A percentile compares a stretch with the other conserved stretches of the same genome.
Evolutionary conservation across 225 moss, liverwort and hornwort genomes (phyloP).

Genomic region (Physcomitrellopsis africana): DNA sequence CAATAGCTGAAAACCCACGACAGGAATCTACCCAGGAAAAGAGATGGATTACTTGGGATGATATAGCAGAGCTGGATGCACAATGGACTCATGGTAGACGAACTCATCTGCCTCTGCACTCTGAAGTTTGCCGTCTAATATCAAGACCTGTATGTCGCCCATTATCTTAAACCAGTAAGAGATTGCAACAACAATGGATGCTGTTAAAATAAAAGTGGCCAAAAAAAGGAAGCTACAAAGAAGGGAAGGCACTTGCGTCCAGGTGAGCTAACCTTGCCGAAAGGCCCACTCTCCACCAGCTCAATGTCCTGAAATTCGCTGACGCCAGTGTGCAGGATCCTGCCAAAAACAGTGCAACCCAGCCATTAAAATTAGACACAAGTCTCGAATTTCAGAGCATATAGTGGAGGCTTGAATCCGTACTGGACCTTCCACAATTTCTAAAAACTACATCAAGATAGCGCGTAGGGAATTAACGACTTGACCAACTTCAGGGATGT

Average conservation of each 20-base stretch:
- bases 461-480: neutral
- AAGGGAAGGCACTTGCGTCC: neutral
- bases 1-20: neutral
- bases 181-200: neutral
- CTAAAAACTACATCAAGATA: neutral
- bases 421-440: neutral
- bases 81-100: constrained; percentile 85
- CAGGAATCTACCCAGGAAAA: neutral
- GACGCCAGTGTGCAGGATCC: constrained; percentile 84
- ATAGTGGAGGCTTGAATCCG: too few species aligned
- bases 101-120: constrained; percentile 94
- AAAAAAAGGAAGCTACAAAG: neutral
- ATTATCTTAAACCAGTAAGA: neutral
- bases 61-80: constrained; percentile 84
- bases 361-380: neutral
- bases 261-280: constrained; percentile 73
- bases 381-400: too few species aligned
- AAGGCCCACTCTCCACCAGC: constrained; percentile 89
- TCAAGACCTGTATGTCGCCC: constrained; percentile 56
- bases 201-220: neutral
- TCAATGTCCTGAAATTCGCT: constrained; percentile 87
- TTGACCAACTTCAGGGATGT: neutral
- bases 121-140: constrained; percentile 94
- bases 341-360: constrained; percentile 28
- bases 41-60: constrained; percentile 65